Conservation (phyloP, 75 land plant genomes). For the Adiantum capillusveneris region DNA sequence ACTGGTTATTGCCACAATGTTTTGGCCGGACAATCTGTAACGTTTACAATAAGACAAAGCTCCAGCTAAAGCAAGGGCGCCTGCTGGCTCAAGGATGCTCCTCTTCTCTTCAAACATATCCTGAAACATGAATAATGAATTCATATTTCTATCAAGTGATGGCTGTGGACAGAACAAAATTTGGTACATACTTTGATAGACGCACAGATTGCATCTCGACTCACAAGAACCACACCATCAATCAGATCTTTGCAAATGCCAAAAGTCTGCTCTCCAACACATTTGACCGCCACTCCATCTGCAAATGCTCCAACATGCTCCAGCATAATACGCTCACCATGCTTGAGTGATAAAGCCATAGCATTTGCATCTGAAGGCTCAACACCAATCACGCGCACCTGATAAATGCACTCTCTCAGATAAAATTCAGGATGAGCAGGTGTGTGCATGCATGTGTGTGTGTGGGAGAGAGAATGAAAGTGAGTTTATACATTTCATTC, state of each 20-base stretch:
- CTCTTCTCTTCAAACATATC: constrained; percentile 88
- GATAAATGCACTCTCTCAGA: constrained; percentile 6
- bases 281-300: constrained; percentile 73
- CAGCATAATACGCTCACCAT: constrained; percentile 49
- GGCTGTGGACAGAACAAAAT: neutral
- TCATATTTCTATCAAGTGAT: neutral
- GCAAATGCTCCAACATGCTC: constrained; percentile 71
- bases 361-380: constrained; percentile 77
- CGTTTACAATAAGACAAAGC: constrained; percentile 75
- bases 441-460: no score
- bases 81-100: constrained; percentile 80
- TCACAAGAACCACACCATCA: constrained; percentile 69
- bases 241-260: constrained; percentile 47
- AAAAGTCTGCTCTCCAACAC: constrained; percentile 71
- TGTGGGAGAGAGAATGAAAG: no score
- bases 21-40: constrained; percentile 48
- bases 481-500: no score
- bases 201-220: constrained; percentile 77
- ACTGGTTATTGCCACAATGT: constrained; percentile 63
- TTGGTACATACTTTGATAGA: constrained; percentile 52
- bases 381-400: constrained; percentile 70
- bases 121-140: constrained; percentile 20
- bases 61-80: constrained; percentile 74
- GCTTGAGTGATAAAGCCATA: constrained; percentile 62
- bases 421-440: no score